Percentiles rank a stretch among this genome's conserved stretches.
phyloP scores from a whole-genome alignment of 306 rosid genomes.

The Cotoneaster glaucophyllus region DNA sequence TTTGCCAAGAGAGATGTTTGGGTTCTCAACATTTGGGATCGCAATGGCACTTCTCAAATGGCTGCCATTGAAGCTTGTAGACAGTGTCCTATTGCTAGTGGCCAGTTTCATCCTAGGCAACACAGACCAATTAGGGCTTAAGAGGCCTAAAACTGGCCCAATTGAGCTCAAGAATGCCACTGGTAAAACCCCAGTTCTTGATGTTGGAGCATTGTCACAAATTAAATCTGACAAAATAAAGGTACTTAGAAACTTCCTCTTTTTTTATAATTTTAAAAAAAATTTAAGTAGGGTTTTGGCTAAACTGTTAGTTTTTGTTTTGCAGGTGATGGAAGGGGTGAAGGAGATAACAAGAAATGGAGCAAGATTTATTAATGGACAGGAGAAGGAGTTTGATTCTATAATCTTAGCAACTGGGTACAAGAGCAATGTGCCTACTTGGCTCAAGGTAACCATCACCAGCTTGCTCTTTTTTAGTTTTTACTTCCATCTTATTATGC shows the following conservation, averaged over 20 bases:
- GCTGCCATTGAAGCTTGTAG: slow-evolving; percentile 64
- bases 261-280: neutral
- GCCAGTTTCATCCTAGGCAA: slow-evolving; percentile 55
- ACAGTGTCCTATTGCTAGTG: slow-evolving; percentile 48
- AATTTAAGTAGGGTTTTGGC: neutral
- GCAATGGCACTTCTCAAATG: slow-evolving; percentile 69
- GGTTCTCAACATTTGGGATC: slow-evolving; percentile 75
- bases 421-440: slow-evolving; percentile 87
- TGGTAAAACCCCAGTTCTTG: slow-evolving; percentile 90
- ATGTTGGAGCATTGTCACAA: slow-evolving; percentile 67
- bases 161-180: slow-evolving; percentile 76
- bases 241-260: slow-evolving; percentile 25
- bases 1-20: slow-evolving; percentile 80
- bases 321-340: slow-evolving; percentile 68
- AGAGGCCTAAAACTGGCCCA: slow-evolving; percentile 88
- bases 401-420: slow-evolving; percentile 97
- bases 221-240: slow-evolving; percentile 72
- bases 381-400: slow-evolving; percentile 79
- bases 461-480: slow-evolving; percentile 23
- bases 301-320: neutral
- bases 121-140: slow-evolving; percentile 68
- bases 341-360: slow-evolving; percentile 86
- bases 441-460: slow-evolving; percentile 71
- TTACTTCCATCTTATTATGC: slow-evolving; percentile 53
- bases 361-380: slow-evolving; percentile 78